Evolutionary conservation across 1,284 basidiomycete genomes (phyloP).

Genomic region (Tylopilus orsonianus): DNA sequence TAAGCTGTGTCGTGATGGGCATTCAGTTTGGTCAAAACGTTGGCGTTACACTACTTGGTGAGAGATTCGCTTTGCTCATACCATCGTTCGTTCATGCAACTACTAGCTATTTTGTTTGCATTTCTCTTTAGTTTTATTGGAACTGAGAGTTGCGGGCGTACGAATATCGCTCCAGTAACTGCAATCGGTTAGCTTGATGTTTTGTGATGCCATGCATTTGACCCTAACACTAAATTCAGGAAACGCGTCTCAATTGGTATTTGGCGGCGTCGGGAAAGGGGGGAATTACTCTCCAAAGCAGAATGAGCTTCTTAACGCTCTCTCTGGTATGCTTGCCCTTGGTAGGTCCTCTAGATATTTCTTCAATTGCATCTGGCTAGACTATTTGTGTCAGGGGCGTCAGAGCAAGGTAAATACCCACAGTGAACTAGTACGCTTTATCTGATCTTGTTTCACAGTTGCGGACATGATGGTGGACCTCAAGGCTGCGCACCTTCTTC

Average conservation of each 20-base stretch:
- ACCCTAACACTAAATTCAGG: background rate
- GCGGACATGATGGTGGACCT: conserved; percentile 39
- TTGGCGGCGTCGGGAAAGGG: background rate
- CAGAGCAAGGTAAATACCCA: background rate
- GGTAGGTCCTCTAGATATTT: background rate
- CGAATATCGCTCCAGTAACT: background rate
- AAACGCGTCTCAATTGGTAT: background rate
- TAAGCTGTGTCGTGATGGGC: conserved; percentile 52
- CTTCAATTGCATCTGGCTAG: background rate
- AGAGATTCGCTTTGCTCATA: background rate
- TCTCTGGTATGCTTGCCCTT: background rate
- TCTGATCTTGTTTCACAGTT: conserved; percentile 18
- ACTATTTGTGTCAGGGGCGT: background rate
- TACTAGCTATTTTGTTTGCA: background rate
- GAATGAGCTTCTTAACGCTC: background rate
- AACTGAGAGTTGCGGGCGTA: background rate
- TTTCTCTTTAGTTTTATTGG: background rate
- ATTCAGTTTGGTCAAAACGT: conserved; percentile 46
- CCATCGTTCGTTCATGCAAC: background rate
- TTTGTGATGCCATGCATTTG: background rate
- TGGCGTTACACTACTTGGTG: conserved; percentile 48
- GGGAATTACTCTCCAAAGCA: too few species aligned
- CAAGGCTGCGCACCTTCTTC: conserved; percentile 35
- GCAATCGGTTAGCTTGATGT: background rate
- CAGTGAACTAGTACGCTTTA: background rate